Conservation (phyloP, 768 basidiomycete species). For the Tricholoma hemisulphureum region DNA sequence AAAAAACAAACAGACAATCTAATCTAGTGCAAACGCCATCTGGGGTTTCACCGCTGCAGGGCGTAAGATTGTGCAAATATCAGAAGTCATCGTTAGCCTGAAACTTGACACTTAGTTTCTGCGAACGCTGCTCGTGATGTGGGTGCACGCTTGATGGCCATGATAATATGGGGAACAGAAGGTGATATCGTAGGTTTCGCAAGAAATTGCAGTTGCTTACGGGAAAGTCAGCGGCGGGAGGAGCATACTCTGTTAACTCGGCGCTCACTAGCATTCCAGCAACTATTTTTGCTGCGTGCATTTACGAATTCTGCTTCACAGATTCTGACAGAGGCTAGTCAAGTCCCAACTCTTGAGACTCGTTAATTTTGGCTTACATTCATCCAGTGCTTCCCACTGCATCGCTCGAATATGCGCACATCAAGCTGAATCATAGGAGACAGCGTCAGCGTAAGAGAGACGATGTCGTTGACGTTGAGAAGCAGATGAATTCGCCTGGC, state of each 20-base stretch:
- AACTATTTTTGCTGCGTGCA: conserved; percentile 48
- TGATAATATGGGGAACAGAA: conserved; percentile 58
- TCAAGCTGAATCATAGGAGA: conserved; percentile 6
- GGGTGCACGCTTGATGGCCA: conserved; percentile 58
- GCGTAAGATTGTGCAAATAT: conserved; percentile 30
- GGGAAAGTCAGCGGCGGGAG: conserved; percentile 43
- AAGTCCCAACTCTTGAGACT: background rate
- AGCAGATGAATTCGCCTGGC: background rate
- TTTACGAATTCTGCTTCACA: conserved; percentile 57
- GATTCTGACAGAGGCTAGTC: conserved; percentile 59
- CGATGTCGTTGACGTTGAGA: background rate
- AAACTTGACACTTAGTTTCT: conserved; percentile 38
- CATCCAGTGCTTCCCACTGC: conserved; percentile 11
- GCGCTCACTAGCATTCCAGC: conserved; percentile 68
- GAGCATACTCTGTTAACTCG: conserved; percentile 57
- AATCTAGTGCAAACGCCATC: conserved; percentile 49
- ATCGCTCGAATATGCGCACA: conserved; percentile 13
- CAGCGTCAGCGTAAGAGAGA: background rate
- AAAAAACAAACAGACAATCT: background rate
- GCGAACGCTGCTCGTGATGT: conserved; percentile 70
- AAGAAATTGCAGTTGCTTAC: background rate
- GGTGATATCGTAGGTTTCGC: conserved; percentile 24
- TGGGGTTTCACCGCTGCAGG: conserved; percentile 60
- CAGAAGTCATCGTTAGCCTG: background rate
- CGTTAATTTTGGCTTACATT: background rate